Percentiles rank a stretch among this genome's conserved stretches.
phyloP scores from a whole-genome alignment of 352 stramenopile genomes.

The Globisporangium acanthophoron region DNA sequence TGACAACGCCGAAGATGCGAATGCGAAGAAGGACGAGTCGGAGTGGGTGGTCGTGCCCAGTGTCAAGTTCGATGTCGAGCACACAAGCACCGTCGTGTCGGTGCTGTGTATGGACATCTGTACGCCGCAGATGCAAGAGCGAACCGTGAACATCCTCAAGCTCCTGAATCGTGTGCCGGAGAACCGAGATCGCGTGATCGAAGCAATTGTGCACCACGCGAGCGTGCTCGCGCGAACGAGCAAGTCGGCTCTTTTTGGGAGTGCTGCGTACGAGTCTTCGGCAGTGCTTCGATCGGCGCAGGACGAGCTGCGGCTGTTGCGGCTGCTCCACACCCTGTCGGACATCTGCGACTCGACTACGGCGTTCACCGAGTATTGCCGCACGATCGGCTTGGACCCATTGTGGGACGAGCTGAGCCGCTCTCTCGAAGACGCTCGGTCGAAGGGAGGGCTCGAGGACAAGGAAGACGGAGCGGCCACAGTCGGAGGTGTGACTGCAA shows the following conservation, averaged over 20 bases:
- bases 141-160: conserved; percentile 74
- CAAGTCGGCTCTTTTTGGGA: conserved; percentile 7
- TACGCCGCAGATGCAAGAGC: conserved; percentile 76
- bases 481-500: conserved; percentile 19
- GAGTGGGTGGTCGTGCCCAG: conserved; percentile 73
- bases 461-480: conserved; percentile 17
- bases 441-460: conserved; percentile 67
- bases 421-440: conserved; percentile 71
- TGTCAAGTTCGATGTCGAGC: conserved; percentile 42
- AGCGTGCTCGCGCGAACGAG: conserved; percentile 34
- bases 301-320: conserved; percentile 94
- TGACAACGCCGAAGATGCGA: conserved; percentile 19
- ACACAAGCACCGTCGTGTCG: conserved; percentile 56
- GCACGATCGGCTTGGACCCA: conserved; percentile 58
- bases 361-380: conserved; percentile 67
- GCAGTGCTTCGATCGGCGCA: conserved; percentile 74
- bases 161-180: conserved; percentile 56
- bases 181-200: conserved; percentile 59
- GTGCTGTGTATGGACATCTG: conserved; percentile 80
- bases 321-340: conserved; percentile 94
- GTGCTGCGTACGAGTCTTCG: conserved; percentile 48
- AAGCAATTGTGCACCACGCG: conserved; percentile 61
- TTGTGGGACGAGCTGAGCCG: conserved; percentile 76
- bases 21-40: conserved; percentile 19
- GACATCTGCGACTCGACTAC: conserved; percentile 69